Evolutionary conservation across 106 monocot genomes (phyloP).

Genomic region (Agapanthus africanus): DNA sequence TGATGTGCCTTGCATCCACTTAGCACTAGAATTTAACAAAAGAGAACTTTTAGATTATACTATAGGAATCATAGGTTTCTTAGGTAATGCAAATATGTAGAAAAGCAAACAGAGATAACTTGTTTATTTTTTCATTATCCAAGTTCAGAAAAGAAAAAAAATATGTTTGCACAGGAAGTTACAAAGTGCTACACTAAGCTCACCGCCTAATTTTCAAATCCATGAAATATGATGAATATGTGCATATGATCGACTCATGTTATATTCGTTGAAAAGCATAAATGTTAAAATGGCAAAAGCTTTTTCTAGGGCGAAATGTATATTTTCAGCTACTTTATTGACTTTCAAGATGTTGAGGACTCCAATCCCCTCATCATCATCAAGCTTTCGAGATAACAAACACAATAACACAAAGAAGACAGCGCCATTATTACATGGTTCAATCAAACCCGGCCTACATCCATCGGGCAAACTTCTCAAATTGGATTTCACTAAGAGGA

Average conservation of each 20-base stretch:
- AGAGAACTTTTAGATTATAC: slow-evolving; percentile 2
- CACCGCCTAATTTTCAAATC: background rate
- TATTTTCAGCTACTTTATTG: slow-evolving; percentile 89
- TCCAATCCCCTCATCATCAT: too few species aligned
- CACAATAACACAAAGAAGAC: too few species aligned
- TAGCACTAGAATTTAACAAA: slow-evolving; percentile 40
- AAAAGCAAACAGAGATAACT: slow-evolving; percentile 52
- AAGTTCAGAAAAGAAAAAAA: slow-evolving; percentile 5
- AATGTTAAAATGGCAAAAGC: slow-evolving; percentile 53
- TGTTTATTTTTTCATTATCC: slow-evolving; percentile 96
- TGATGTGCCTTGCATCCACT: slow-evolving; percentile 55
- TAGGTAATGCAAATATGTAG: background rate
- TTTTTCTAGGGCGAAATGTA: slow-evolving; percentile 90
- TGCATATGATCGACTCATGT: too few species aligned
- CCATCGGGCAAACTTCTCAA: too few species aligned
- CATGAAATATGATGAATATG: background rate
- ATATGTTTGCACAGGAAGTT: background rate
- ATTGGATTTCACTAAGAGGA: too few species aligned
- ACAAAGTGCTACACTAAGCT: background rate
- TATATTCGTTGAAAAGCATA: slow-evolving; percentile 14
- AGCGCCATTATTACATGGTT: too few species aligned
- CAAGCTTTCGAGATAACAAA: too few species aligned
- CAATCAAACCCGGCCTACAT: too few species aligned
- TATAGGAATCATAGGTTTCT: background rate
- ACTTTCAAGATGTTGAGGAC: too few species aligned